Evolutionary conservation across 2,329 filamentous ascomycete genomes (phyloP).

Genomic region (Phaeomoniella chlamydospora): DNA sequence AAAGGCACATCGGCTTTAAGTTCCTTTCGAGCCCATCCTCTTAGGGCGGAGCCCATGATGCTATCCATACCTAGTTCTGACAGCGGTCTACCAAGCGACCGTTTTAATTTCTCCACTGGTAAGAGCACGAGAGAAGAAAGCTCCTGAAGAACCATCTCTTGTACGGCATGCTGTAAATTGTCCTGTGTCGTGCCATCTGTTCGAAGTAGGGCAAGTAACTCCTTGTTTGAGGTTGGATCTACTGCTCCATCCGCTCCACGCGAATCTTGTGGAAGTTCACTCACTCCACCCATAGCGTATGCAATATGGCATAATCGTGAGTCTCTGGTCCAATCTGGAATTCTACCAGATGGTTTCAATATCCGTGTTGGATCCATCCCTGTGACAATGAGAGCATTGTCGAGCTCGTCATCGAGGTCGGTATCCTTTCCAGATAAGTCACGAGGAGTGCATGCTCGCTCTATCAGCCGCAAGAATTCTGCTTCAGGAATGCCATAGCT

Average conservation of each 20-base stretch:
- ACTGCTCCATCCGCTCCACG: too few species aligned
- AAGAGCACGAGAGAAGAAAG: not conserved
- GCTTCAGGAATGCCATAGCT: constrained; percentile 11
- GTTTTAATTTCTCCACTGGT: not conserved
- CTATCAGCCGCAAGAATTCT: constrained; percentile 9
- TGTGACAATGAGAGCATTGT: not conserved
- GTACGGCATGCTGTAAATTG: not conserved
- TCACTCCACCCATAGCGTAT: not conserved
- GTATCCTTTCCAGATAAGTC: not conserved
- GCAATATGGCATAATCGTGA: not conserved
- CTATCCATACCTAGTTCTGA: not conserved
- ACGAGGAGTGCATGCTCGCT: not conserved
- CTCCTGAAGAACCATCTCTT: not conserved
- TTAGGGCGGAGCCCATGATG: not conserved
- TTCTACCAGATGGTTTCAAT: not conserved
- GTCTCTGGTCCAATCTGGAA: not conserved
- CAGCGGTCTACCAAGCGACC: not conserved
- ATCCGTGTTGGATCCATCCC: not conserved
- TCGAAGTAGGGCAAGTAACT: too few species aligned
- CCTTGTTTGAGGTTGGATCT: too few species aligned
- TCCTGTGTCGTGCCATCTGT: too few species aligned
- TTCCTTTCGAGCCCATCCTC: not conserved
- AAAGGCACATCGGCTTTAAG: not conserved
- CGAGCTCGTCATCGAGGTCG: not conserved
- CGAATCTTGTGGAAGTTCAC: too few species aligned